Evolutionary conservation across 768 basidiomycete genomes (phyloP).

Genomic region (Russula sp.): DNA sequence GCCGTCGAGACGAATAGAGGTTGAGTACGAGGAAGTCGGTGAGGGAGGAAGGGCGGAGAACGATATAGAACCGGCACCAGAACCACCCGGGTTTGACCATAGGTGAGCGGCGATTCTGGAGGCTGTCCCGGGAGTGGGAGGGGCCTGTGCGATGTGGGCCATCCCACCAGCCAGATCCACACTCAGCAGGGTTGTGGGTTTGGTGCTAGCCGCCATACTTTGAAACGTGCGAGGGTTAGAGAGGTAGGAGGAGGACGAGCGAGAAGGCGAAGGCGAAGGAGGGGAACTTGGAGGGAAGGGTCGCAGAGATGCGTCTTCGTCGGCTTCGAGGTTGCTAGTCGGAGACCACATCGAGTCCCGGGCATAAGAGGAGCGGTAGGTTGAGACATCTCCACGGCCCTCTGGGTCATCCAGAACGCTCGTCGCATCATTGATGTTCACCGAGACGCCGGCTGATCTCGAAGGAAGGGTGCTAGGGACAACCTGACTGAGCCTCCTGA

Average conservation of each 20-base stretch:
- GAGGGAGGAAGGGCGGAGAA: conserved; percentile 65
- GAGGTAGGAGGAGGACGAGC: conserved; percentile 77
- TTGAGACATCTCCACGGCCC: conserved; percentile 36
- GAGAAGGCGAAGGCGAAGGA: conserved; percentile 80
- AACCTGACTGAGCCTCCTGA: conserved; percentile 24
- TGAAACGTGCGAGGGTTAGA: conserved; percentile 77
- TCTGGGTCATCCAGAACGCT: conserved; percentile 30
- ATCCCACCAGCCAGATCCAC: conserved; percentile 80
- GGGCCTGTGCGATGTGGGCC: conserved; percentile 88
- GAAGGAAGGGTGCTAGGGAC: conserved; percentile 19
- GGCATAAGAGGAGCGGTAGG: conserved; percentile 53
- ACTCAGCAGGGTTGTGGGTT: conserved; percentile 91
- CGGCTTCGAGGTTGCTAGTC: conserved; percentile 70
- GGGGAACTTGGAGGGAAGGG: conserved; percentile 86
- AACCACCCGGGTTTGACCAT: conserved; percentile 41
- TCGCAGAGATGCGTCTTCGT: conserved; percentile 90
- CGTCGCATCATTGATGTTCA: conserved; percentile 44
- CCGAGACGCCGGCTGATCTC: conserved; percentile 45
- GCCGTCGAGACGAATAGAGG: conserved; percentile 31
- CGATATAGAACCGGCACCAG: conserved; percentile 55
- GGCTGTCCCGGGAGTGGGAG: conserved; percentile 49
- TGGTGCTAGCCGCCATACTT: conserved; percentile 83
- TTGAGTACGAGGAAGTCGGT: conserved; percentile 37
- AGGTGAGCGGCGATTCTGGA: conserved; percentile 54
- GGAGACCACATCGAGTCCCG: conserved; percentile 79